Evolutionary conservation across 176 grass and related monocot genomes (phyloP).

Genomic region (Hyparrhenia diplandra): DNA sequence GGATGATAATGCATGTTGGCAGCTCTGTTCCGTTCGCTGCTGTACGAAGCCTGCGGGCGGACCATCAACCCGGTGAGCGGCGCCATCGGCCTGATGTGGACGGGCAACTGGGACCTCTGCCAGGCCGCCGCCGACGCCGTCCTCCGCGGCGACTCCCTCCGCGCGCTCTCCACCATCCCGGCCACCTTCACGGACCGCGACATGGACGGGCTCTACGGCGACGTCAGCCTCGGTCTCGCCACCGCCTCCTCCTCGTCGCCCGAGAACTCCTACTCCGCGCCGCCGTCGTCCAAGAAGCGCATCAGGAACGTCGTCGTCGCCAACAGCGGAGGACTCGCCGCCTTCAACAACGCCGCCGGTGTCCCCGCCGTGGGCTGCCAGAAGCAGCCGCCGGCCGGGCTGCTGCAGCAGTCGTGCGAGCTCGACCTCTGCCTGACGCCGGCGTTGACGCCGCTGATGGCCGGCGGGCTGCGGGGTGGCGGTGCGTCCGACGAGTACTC

Average conservation of each 20-base stretch:
- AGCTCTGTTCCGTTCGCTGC: conserved; percentile 67
- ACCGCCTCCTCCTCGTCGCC: conserved; percentile 22
- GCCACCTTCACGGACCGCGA: conserved; percentile 37
- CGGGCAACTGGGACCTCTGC: conserved; percentile 80
- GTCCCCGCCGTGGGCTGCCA: not conserved
- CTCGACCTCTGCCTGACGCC: conserved; percentile 71
- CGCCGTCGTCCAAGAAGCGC: conserved; percentile 14
- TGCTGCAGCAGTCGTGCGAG: conserved; percentile 31
- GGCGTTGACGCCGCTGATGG: not conserved
- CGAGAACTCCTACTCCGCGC: conserved; percentile 37
- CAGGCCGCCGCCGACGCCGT: conserved; percentile 68
- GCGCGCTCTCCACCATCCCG: conserved; percentile 31
- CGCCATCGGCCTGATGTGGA: conserved; percentile 71
- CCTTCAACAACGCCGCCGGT: not conserved
- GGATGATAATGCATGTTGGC: not conserved
- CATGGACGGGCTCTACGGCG: conserved; percentile 49
- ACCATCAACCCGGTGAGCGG: conserved; percentile 82
- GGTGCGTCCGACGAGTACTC: conserved; percentile 60
- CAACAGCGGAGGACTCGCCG: not conserved
- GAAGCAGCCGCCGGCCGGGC: not conserved
- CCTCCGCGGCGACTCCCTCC: conserved; percentile 58
- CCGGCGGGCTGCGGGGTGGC: not conserved
- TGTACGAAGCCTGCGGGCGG: conserved; percentile 80
- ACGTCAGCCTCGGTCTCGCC: not conserved
- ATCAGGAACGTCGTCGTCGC: not conserved